phyloP scores from a whole-genome alignment of 2,329 filamentous ascomycete genomes.

The Fusarium oligoseptatum region DNA sequence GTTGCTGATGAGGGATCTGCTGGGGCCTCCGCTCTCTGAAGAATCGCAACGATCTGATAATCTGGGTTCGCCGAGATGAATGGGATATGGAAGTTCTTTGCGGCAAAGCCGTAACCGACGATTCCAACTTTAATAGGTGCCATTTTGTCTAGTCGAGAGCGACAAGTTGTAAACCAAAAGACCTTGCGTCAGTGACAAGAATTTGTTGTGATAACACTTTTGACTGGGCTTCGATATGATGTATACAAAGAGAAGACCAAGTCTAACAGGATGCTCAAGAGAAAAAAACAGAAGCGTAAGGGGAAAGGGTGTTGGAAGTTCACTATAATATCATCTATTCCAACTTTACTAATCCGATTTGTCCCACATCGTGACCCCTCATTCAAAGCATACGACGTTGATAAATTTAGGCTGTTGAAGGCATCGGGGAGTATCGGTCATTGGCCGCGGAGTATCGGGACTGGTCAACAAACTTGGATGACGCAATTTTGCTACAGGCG shows the following conservation, averaged over 20 bases:
- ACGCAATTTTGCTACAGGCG: background rate
- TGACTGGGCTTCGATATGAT: background rate
- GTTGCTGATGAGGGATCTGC: conserved; percentile 39
- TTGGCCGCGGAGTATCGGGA: background rate
- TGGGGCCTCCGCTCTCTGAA: conserved; percentile 60
- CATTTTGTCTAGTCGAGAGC: conserved; percentile 16
- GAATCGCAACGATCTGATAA: conserved; percentile 60
- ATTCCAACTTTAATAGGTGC: conserved; percentile 60
- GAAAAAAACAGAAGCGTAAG: background rate
- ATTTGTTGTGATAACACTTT: background rate
- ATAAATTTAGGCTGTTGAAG: background rate
- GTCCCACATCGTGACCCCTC: background rate
- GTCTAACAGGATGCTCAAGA: background rate
- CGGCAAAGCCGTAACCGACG: conserved; percentile 63
- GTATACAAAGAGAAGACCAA: background rate
- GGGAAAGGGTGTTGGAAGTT: background rate
- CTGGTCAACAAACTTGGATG: background rate
- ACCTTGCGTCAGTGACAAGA: background rate
- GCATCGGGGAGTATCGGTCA: background rate
- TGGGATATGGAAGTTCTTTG: conserved; percentile 64
- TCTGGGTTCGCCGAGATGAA: conserved; percentile 63
- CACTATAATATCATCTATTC: background rate
- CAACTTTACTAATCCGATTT: background rate
- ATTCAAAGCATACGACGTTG: background rate
- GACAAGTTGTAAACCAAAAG: background rate